A percentile compares a stretch with the other conserved stretches of the same genome.
These are phyloP conservation scores for Hibiscus trionum DNA, from an alignment of 345 rosid species.

Conservation along the genomic window DNA sequence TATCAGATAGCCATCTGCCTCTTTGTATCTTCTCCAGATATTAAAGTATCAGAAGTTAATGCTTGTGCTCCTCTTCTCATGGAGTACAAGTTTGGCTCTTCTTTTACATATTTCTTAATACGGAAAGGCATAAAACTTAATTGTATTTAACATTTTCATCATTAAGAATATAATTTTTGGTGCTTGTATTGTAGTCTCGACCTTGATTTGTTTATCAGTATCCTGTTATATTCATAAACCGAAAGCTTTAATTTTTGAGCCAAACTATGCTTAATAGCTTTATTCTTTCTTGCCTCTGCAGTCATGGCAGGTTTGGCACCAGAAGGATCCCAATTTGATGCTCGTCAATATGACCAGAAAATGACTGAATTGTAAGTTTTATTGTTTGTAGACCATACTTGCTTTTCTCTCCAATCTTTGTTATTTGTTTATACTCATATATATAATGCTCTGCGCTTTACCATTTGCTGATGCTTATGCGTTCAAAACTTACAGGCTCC, in stretches of 20 bases:
- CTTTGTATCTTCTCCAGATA: constrained; percentile 33
- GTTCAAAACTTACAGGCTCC: constrained; percentile 31
- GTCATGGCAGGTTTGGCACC: constrained; percentile 72
- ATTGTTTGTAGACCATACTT: not conserved
- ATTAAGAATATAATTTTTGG: not conserved
- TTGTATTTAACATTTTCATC: not conserved
- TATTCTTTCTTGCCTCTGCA: constrained; percentile 3
- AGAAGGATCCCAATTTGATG: constrained; percentile 72
- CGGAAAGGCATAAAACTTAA: not conserved
- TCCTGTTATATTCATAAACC: not conserved
- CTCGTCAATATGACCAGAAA: constrained; percentile 58
- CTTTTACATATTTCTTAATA: constrained; percentile 24
- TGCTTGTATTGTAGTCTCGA: not conserved
- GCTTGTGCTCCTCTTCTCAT: constrained; percentile 26
- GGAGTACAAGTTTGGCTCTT: constrained; percentile 59
- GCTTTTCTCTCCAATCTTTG: not conserved
- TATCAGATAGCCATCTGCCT: constrained; percentile 29
- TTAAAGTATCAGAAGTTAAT: constrained; percentile 33
- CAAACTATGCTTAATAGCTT: not conserved
- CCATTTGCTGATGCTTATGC: not conserved
- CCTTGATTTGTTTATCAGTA: not conserved
- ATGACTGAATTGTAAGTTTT: constrained; percentile 71
- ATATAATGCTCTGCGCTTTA: not conserved
- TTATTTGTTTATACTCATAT: not conserved
- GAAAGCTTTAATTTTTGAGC: not conserved